A percentile compares a stretch with the other conserved stretches of the same genome.
Conservation (phyloP, 2,329 filamentous ascomycete genomes). For the Aspergillus japonicus region DNA sequence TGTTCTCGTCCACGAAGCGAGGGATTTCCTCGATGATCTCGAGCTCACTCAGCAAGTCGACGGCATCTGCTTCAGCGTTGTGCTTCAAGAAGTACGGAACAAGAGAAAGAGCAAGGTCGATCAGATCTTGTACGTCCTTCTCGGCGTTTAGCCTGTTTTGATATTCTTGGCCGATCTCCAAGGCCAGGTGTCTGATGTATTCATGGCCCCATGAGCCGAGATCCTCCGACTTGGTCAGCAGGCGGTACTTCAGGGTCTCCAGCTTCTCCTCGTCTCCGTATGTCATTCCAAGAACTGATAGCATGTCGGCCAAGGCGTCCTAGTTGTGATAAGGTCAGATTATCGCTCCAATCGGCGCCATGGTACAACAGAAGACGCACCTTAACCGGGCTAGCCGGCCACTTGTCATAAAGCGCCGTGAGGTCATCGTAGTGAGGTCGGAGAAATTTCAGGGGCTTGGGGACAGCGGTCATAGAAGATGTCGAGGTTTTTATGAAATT, state of each 20-base stretch:
- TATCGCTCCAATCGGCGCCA: constrained; percentile 6
- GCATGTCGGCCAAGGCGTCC: constrained; percentile 82
- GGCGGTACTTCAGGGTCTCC: constrained; percentile 93
- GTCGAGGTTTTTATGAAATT: constrained; percentile 98
- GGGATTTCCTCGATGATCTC: constrained; percentile 94
- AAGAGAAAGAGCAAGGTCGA: constrained; percentile 77
- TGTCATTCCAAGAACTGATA: constrained; percentile 98
- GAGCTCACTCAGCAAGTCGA: constrained; percentile 93
- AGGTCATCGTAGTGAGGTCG: constrained; percentile 93
- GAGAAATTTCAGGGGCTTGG: constrained; percentile 96
- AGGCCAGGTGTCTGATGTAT: constrained; percentile 90
- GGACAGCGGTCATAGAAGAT: constrained; percentile 98
- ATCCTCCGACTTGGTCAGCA: constrained; percentile 85
- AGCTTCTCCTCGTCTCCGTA: constrained; percentile 94
- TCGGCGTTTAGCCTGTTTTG: constrained; percentile 83
- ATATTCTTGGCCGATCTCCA: constrained; percentile 95
- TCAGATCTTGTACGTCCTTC: constrained; percentile 77
- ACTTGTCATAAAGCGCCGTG: constrained; percentile 83
- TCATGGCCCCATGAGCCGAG: constrained; percentile 98
- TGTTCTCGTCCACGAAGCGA: constrained; percentile 88
- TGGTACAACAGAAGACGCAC: constrained; percentile 45
- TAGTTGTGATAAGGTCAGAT: constrained; percentile 25
- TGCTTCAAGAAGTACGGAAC: constrained; percentile 95
- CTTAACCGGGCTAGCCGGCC: constrained; percentile 82
- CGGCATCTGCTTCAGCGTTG: constrained; percentile 96